Base-by-base conservation (phyloP, 352 stramenopile genomes). In the Pythium folliculosum region DNA sequence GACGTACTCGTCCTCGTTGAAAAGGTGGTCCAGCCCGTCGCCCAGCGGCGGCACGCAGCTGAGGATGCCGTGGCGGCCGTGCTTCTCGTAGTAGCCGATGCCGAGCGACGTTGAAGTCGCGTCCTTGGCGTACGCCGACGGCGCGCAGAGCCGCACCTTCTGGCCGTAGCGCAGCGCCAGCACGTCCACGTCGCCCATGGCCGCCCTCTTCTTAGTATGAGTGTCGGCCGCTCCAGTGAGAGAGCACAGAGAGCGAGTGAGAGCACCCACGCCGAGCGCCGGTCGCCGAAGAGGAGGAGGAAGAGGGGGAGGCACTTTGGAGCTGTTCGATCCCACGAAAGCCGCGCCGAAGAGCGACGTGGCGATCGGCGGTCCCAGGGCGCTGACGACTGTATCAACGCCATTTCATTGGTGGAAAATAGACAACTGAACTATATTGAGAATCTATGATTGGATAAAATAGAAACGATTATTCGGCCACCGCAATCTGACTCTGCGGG, bases 71-170 rank as follows among this genome's bases (percentile, higher is more conserved):
- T 95, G 87, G 37, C 86, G 86, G 3, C 87, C 87, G 58, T 92
- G 90, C 73, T 95, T 95, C 70, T 94, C 84, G 75, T 95, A 95
- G 69, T 89, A 90, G 38, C 87, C 87, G 62, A 95, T 87, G 44
- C 79, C 79, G 30, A 87, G 30, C 8, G 60, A 23, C 4, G 62
- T 52, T 3, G 37, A 25, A 12, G 22, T n/a, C 40, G 22, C 43
- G 5, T 50, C 51, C 27, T 71, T 43, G 70, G 66, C 69, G 71
- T 93, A 93, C 55, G 77, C 75, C 16, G 84, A 93, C 22, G 62
- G 66, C 32, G 84, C 79, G 5, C 73, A 73, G 21, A 93, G 78
- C 21, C 81, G 82, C 61, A 93, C 63, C 69, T 88, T 88, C 52
- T 91, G 81, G 40, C 84, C 82, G 71, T 90, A 91, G 69, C 72